Conservation (phyloP, 208 protist genomes). For the Trypanosomatidae sp. region DNA sequence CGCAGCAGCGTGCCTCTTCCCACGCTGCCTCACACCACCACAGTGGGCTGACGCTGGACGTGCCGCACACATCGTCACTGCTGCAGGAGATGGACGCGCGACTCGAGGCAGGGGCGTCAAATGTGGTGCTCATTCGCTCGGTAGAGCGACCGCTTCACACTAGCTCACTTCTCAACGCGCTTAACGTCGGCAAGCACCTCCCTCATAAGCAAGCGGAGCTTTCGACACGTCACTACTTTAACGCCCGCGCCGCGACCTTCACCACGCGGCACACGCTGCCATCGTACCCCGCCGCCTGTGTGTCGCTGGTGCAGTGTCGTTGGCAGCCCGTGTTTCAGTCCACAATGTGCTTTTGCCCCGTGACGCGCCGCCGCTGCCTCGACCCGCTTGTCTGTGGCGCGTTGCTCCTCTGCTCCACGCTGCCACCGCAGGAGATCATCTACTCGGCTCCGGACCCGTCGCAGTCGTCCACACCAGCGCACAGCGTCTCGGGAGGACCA, state of each 20-base stretch:
- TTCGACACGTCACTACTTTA: slow-evolving; percentile 29
- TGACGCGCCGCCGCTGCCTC: slow-evolving; percentile 70
- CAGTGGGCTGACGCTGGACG: slow-evolving; percentile 50
- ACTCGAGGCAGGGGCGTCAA: slow-evolving; percentile 18
- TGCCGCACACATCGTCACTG: slow-evolving; percentile 51
- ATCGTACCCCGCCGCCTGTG: slow-evolving; percentile 5
- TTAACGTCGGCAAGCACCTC: not conserved
- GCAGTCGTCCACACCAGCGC: not conserved
- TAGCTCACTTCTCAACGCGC: slow-evolving; percentile 9
- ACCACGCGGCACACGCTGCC: slow-evolving; percentile 8
- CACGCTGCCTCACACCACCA: not conserved
- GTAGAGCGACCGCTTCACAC: slow-evolving; percentile 7
- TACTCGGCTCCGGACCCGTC: not conserved
- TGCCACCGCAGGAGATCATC: slow-evolving; percentile 14
- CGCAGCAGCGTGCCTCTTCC: slow-evolving; percentile 7
- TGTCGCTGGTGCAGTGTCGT: slow-evolving; percentile 28
- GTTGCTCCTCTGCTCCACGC: slow-evolving; percentile 14
- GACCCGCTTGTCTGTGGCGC: slow-evolving; percentile 57
- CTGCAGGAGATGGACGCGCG: slow-evolving; percentile 30
- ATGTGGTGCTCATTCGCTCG: slow-evolving; percentile 11
- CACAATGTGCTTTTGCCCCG: slow-evolving; percentile 82
- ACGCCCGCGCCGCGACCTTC: slow-evolving; percentile 17
- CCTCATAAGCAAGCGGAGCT: slow-evolving; percentile 7
- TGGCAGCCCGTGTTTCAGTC: slow-evolving; percentile 65
- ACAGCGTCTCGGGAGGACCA: not conserved